Percentiles rank a stretch among this genome's conserved stretches.
Conservation (phyloP, 1,139 yeast species). For the Kodamaea sp. region DNA sequence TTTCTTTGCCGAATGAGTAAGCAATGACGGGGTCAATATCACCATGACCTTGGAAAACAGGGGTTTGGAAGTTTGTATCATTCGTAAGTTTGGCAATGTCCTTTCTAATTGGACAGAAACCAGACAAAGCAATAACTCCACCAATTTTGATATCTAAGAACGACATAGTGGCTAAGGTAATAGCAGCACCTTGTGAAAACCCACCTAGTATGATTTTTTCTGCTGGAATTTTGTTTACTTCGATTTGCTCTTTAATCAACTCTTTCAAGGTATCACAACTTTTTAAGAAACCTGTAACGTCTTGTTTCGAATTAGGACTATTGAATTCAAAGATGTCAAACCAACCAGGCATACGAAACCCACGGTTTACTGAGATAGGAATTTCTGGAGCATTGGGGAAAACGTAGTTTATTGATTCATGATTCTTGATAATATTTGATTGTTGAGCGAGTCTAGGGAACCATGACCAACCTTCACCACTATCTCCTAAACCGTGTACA, state of each 20-base stretch:
- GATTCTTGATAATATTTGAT: slow-evolving; percentile 41
- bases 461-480: slow-evolving; percentile 88
- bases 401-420: slow-evolving; percentile 65
- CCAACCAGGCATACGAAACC: slow-evolving; percentile 79
- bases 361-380: slow-evolving; percentile 68
- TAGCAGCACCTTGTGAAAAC: slow-evolving; percentile 90
- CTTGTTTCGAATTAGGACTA: slow-evolving; percentile 47
- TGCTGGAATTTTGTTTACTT: slow-evolving; percentile 55
- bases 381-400: slow-evolving; percentile 84
- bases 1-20: slow-evolving; percentile 43
- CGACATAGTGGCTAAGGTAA: slow-evolving; percentile 56
- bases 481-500: slow-evolving; percentile 88
- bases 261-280: slow-evolving; percentile 51
- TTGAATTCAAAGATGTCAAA: slow-evolving; percentile 69
- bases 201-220: slow-evolving; percentile 85
- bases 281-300: slow-evolving; percentile 59
- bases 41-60: slow-evolving; percentile 90
- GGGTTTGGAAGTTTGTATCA: slow-evolving; percentile 55
- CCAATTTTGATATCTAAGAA: slow-evolving; percentile 60
- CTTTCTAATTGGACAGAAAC: slow-evolving; percentile 60
- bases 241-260: slow-evolving; percentile 61
- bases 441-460: slow-evolving; percentile 50
- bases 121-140: slow-evolving; percentile 76
- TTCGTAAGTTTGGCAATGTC: slow-evolving; percentile 28
- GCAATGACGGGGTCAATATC: slow-evolving; percentile 65